A percentile compares a stretch with the other conserved stretches of the same genome.
These are phyloP conservation scores for Corylus avellana DNA, from an alignment of 306 rosid genomes.

Conservation along the genomic window DNA sequence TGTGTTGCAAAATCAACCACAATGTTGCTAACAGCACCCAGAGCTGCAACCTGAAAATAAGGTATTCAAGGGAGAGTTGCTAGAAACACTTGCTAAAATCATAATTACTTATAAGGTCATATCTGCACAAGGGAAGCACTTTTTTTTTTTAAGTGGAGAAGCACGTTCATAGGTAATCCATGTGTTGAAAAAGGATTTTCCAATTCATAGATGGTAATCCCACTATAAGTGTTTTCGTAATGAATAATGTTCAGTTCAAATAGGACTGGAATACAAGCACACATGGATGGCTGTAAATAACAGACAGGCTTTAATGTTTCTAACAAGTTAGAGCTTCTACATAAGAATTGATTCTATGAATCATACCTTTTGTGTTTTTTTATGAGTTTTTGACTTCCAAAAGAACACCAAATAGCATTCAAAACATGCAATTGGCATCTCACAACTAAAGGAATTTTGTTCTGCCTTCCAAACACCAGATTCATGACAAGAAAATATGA, in stretches of 20 bases:
- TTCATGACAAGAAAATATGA: background rate
- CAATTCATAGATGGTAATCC: background rate
- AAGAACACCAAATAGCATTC: background rate
- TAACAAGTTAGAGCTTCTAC: background rate
- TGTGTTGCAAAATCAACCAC: slow-evolving; percentile 68
- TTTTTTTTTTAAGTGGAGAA: background rate
- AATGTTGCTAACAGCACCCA: slow-evolving; percentile 79
- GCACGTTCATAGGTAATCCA: background rate
- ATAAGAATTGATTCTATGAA: background rate
- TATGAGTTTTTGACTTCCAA: too few relatives aligned
- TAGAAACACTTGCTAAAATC: slow-evolving; percentile 13
- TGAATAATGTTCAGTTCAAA: background rate
- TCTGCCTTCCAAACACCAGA: slow-evolving; percentile 2
- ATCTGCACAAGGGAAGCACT: background rate
- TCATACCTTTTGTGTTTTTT: background rate
- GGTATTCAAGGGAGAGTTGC: slow-evolving; percentile 8
- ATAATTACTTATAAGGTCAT: background rate
- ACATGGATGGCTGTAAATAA: background rate
- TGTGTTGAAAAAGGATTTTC: background rate
- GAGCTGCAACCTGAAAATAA: slow-evolving; percentile 82
- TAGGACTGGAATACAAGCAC: background rate
- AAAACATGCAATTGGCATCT: background rate
- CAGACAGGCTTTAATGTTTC: background rate
- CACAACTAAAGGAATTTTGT: background rate
- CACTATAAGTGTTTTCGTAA: background rate